A percentile compares a stretch with the other conserved stretches of the same genome.
These are phyloP conservation scores for Amyloporia xantha DNA, from an alignment of 768 basidiomycete genomes.

Conservation along the genomic window DNA sequence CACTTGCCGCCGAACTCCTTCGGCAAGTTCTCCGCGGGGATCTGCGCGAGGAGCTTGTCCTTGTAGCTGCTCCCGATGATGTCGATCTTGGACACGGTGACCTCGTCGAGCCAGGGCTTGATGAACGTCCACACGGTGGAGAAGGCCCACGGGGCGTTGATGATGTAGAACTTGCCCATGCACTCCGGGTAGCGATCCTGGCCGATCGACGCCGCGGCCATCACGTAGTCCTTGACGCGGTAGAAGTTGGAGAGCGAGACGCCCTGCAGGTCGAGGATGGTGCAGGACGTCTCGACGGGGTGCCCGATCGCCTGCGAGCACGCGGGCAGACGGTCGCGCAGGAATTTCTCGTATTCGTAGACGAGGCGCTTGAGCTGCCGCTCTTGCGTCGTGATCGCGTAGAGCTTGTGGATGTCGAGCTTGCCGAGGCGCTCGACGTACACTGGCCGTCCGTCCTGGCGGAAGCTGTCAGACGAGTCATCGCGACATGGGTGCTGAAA, in stretches of 20 bases:
- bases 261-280: conserved; percentile 84
- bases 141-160: conserved; percentile 95
- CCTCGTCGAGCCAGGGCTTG: conserved; percentile 92
- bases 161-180: conserved; percentile 99
- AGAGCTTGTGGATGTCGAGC: conserved; percentile 81
- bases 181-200: conserved; percentile 90
- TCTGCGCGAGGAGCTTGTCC: conserved; percentile 73
- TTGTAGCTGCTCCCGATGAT: conserved; percentile 78
- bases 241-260: conserved; percentile 75
- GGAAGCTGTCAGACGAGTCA: background rate
- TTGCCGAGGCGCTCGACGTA: conserved; percentile 93
- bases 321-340: conserved; percentile 74
- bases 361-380: conserved; percentile 87
- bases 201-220: conserved; percentile 65
- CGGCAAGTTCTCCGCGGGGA: conserved; percentile 78
- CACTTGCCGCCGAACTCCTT: conserved; percentile 81
- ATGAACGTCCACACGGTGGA: conserved; percentile 81
- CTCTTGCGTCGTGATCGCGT: conserved; percentile 75
- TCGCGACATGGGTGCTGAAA: background rate
- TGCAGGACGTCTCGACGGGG: conserved; percentile 95
- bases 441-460: conserved; percentile 86
- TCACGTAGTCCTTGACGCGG: conserved; percentile 89
- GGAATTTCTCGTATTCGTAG: conserved; percentile 87
- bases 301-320: conserved; percentile 67
- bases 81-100: conserved; percentile 91